These are phyloP conservation scores for Sordariomycetes sp. DNA, from an alignment of 2,329 filamentous ascomycete genomes.

Conservation along the genomic window DNA sequence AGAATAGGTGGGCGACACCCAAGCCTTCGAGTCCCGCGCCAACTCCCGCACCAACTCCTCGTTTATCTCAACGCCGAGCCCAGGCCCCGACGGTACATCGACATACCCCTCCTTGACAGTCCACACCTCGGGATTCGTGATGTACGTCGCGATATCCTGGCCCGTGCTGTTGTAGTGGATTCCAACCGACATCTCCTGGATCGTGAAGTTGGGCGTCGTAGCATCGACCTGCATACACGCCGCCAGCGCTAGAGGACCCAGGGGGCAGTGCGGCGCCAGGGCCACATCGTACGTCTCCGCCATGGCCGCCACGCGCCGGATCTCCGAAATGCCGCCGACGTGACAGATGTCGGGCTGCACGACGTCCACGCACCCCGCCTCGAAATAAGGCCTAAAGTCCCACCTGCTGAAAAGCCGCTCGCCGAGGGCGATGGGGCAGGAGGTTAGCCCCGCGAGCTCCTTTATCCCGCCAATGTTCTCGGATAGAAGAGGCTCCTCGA, in stretches of 20 bases:
- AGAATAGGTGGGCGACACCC: slow-evolving; percentile 53
- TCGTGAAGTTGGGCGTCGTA: slow-evolving; percentile 7
- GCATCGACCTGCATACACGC: slow-evolving; percentile 7
- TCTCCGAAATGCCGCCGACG: slow-evolving; percentile 7
- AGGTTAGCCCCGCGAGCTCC: slow-evolving; percentile 5
- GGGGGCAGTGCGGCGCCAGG: slow-evolving; percentile 7
- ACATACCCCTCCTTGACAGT: slow-evolving; percentile 45
- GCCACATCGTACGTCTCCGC: slow-evolving; percentile 7
- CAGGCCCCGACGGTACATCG: slow-evolving; percentile 41
- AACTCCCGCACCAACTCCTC: slow-evolving; percentile 34
- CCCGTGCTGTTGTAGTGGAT: slow-evolving; percentile 1
- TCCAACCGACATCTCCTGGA: slow-evolving; percentile 6
- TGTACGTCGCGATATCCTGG: slow-evolving; percentile 43
- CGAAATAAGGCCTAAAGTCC: slow-evolving; percentile 6
- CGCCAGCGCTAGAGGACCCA: slow-evolving; percentile 6
- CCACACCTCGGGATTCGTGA: slow-evolving; percentile 39
- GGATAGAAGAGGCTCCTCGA: slow-evolving; percentile 18
- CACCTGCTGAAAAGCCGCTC: slow-evolving; percentile 7
- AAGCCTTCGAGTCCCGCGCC: slow-evolving; percentile 44
- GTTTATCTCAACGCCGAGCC: slow-evolving; percentile 48
- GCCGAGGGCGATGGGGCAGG: slow-evolving; percentile 5
- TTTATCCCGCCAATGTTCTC: slow-evolving; percentile 8
- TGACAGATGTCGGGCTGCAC: slow-evolving; percentile 5
- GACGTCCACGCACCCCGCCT: slow-evolving; percentile 1
- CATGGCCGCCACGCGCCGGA: slow-evolving; percentile 8